Base-by-base conservation (phyloP, 441 rosid species). In the Bruguiera hainesii region DNA sequence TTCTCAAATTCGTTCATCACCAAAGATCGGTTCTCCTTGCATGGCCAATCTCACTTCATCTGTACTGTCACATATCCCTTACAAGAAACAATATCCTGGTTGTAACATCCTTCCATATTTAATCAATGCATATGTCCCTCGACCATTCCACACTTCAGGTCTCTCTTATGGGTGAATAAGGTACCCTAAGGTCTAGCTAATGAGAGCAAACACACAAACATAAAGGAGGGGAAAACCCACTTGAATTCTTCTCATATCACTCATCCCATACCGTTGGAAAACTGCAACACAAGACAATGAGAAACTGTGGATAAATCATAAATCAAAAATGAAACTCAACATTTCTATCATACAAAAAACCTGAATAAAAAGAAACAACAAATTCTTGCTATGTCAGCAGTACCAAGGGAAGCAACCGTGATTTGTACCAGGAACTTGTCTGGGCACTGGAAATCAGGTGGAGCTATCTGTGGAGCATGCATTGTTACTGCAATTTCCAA, bases 341-440 rank as follows among this genome's bases (percentile, higher is more conserved):
- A 26, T 26, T 26, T 26, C 26, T 26, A 2, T 26, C 26, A 26
- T 26, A 26, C 26, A 26, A 26, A 26, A 26, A 26, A 26, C 26
- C 1, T 26, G 26, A 26, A 26, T 26, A 26, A 26, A 26, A 26
- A 26, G 26, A 26, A 26, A 26, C 26, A 26, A 26, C 26, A 26
- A 26, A 26, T 26, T 26, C 26, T 26, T 26, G 26, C 26, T 26
- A 26, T 26, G 26, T 26, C 26, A 26, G 26, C 26, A 26, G 26
- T 26, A 48, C 80, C 80, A 10, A 50, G 51, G 6, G 88, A 80
- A 60, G 81, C 79, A 42, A 72, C 67, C 13, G 77, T 78, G 70
- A 83, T 67, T 70, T 85, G 88, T 65, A 85, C 64, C 61, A 73
- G 63, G 64, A 83, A 86, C 75, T 83, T 86, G 80, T 86, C 88